These are phyloP conservation scores for Neotropicomus parvogracilis DNA, from an alignment of 1,284 basidiomycete genomes.

Conservation along the genomic window DNA sequence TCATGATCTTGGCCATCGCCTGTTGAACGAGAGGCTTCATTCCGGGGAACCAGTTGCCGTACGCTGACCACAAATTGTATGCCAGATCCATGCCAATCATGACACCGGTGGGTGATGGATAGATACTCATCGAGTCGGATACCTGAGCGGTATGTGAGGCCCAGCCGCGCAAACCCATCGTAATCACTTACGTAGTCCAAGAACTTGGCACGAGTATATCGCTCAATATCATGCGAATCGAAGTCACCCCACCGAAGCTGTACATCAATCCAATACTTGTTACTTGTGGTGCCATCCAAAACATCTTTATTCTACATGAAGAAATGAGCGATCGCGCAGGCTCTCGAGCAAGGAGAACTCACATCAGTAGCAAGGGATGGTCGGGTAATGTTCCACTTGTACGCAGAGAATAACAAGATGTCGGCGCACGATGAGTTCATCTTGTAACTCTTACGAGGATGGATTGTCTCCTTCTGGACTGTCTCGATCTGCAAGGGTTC, in stretches of 20 bases:
- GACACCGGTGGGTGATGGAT: conserved; percentile 96
- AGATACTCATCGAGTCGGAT: conserved; percentile 95
- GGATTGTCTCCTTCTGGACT: conserved; percentile 99
- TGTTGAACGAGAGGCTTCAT: conserved; percentile 98
- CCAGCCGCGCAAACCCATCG: background rate
- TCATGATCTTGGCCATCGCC: conserved; percentile 99
- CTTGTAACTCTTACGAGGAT: conserved; percentile 99
- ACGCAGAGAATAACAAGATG: conserved; percentile 94
- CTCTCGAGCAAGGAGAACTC: conserved; percentile 27
- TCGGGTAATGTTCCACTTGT: conserved; percentile 98
- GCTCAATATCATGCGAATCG: conserved; percentile 97
- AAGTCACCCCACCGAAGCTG: conserved; percentile 99
- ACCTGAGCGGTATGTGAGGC: conserved; percentile 46
- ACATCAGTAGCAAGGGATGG: conserved; percentile 95
- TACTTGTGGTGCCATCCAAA: conserved; percentile 93
- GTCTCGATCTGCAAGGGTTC: conserved; percentile 99
- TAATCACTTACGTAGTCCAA: conserved; percentile 74
- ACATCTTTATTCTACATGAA: conserved; percentile 79
- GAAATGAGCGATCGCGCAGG: conserved; percentile 4
- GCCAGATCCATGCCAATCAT: conserved; percentile 98
- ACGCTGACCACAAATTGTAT: conserved; percentile 98
- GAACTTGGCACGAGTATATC: conserved; percentile 97
- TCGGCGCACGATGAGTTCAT: conserved; percentile 99
- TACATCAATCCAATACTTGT: conserved; percentile 99
- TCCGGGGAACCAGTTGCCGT: conserved; percentile 99